Evolutionary conservation across 164 flowering plant genomes (phyloP).

Genomic region (Vitis labrusca): DNA sequence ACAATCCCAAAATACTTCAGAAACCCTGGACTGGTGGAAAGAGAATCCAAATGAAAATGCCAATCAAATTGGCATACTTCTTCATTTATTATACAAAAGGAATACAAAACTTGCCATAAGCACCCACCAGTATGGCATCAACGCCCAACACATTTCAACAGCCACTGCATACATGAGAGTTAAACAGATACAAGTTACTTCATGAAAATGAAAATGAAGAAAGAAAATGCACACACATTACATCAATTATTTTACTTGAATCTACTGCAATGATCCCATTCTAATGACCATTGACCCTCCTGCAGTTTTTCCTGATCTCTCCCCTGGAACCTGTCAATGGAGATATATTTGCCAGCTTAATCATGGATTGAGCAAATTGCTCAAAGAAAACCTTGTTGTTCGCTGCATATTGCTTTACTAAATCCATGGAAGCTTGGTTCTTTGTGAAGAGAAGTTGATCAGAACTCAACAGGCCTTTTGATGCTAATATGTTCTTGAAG

Average conservation of each 20-base stretch:
- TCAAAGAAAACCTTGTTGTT: slow-evolving; percentile 60
- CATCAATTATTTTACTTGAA: neutral
- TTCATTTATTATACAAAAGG: no score
- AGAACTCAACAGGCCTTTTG: slow-evolving; percentile 74
- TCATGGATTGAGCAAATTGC: slow-evolving; percentile 88
- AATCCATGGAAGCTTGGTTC: slow-evolving; percentile 40
- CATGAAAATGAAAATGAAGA: neutral
- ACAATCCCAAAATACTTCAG: no score
- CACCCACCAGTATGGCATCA: no score
- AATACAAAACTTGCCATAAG: no score
- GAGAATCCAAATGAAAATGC: no score
- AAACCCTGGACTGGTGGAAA: no score
- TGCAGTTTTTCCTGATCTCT: slow-evolving; percentile 84
- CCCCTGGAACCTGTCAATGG: slow-evolving; percentile 82
- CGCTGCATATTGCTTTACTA: slow-evolving; percentile 76
- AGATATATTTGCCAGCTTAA: slow-evolving; percentile 83
- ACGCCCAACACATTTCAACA: no score
- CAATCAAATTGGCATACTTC: no score
- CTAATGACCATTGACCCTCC: slow-evolving; percentile 45
- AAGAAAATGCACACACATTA: neutral
- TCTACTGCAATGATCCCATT: no score
- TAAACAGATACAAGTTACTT: no score
- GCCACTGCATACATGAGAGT: no score
- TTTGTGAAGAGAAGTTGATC: slow-evolving; percentile 75
- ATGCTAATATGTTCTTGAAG: slow-evolving; percentile 75